phyloP scores from a whole-genome alignment of 2,329 filamentous ascomycete genomes.

The Seiridium unicorne region DNA sequence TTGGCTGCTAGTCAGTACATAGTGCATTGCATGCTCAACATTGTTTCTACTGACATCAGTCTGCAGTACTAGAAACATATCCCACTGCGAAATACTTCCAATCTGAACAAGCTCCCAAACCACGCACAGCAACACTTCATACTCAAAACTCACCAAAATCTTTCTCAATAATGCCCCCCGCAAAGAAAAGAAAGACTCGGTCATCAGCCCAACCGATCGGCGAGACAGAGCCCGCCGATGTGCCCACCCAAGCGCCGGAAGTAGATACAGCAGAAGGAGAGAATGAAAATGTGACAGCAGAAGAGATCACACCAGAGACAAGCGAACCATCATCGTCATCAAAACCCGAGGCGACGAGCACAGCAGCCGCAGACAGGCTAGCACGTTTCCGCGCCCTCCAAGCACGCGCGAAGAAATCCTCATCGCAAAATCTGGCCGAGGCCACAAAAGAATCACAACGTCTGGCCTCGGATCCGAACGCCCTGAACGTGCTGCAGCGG shows the following conservation, averaged over 20 bases:
- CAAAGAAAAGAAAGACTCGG: constrained; percentile 43
- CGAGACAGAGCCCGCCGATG: constrained; percentile 15
- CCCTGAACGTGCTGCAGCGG: constrained; percentile 76
- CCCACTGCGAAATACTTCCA: not conserved
- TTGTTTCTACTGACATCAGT: too few species aligned
- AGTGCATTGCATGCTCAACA: too few species aligned
- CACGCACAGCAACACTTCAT: not conserved
- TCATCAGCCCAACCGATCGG: constrained; percentile 17
- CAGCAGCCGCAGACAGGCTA: constrained; percentile 63
- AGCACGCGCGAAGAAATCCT: constrained; percentile 72
- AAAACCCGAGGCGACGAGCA: constrained; percentile 12
- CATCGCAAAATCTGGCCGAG: constrained; percentile 76
- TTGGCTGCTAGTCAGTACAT: too few species aligned
- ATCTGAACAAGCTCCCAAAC: constrained; percentile 1
- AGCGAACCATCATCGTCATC: not conserved
- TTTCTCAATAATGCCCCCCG: constrained; percentile 34
- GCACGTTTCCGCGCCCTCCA: constrained; percentile 87
- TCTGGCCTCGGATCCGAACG: constrained; percentile 71
- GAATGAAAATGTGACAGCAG: constrained; percentile 9
- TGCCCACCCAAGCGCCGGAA: constrained; percentile 10
- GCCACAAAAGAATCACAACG: constrained; percentile 81
- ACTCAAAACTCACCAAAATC: not conserved
- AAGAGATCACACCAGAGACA: not conserved
- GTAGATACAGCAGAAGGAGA: constrained; percentile 10
- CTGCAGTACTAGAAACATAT: too few species aligned